A percentile compares a stretch with the other conserved stretches of the same genome.
These are phyloP conservation scores for Malassezia psittaci DNA, from an alignment of 1,284 basidiomycete species.

Conservation along the genomic window DNA sequence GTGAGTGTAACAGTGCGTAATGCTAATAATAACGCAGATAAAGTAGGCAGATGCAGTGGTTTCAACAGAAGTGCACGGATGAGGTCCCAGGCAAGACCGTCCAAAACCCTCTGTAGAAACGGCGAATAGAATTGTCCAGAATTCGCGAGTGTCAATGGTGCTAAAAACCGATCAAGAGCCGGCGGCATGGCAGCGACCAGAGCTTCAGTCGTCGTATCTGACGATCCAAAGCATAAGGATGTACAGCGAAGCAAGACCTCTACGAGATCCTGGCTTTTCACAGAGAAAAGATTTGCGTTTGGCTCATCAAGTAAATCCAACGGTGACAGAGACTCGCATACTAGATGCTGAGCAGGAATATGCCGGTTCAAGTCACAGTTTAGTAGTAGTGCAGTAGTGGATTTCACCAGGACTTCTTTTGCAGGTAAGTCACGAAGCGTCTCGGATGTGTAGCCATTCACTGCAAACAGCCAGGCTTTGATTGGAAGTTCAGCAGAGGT, in stretches of 20 bases:
- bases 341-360: not conserved
- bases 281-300: not conserved
- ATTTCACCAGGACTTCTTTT: not conserved
- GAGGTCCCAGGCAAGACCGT: slow-evolving; percentile 1
- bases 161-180: slow-evolving; percentile 2
- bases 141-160: not conserved
- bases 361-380: not conserved
- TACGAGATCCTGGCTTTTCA: not conserved
- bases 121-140: not conserved
- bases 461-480: too few relatives aligned
- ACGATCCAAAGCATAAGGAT: not conserved
- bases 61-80: slow-evolving; percentile 5
- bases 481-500: not conserved
- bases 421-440: not conserved
- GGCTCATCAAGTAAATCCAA: not conserved
- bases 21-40: slow-evolving; percentile 5
- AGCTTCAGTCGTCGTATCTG: slow-evolving; percentile 1
- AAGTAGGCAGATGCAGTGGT: slow-evolving; percentile 5
- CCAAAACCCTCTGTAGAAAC: not conserved
- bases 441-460: not conserved
- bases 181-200: slow-evolving; percentile 3
- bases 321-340: not conserved
- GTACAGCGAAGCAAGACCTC: slow-evolving; percentile 2
- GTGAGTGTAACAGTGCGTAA: slow-evolving; percentile 6
- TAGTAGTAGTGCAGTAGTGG: not conserved